Conservation (phyloP, 306 rosid species). For the Pterocarpus macrocarpus region DNA sequence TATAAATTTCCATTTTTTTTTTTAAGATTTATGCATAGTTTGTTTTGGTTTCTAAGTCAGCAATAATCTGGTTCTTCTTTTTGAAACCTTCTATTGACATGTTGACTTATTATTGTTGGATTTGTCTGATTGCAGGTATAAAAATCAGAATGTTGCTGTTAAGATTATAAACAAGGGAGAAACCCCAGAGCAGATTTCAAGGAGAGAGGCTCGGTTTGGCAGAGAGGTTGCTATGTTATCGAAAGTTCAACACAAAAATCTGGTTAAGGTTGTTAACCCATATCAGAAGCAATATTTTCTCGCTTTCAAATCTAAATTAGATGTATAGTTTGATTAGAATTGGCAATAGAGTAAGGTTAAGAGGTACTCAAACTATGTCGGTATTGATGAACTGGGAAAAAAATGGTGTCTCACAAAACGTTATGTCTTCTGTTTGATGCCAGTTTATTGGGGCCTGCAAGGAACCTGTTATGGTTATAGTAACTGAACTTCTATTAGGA, state of each 20-base stretch:
- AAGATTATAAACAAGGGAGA: slow-evolving; percentile 62
- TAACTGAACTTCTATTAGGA: slow-evolving; percentile 88
- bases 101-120: slow-evolving; percentile 32
- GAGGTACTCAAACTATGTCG: slow-evolving; percentile 18
- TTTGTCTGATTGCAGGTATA: slow-evolving; percentile 54
- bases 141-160: slow-evolving; percentile 60
- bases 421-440: slow-evolving; percentile 37
- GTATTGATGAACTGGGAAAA: slow-evolving; percentile 15
- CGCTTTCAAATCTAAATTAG: slow-evolving; percentile 18
- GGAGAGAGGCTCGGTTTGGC: slow-evolving; percentile 78
- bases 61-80: slow-evolving; percentile 21
- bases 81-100: too few relatives aligned
- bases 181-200: slow-evolving; percentile 59
- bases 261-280: slow-evolving; percentile 74
- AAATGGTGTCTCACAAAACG: slow-evolving; percentile 37
- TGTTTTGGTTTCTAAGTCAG: slow-evolving; percentile 12
- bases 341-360: slow-evolving; percentile 21
- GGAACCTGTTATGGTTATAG: slow-evolving; percentile 95
- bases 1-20: not conserved
- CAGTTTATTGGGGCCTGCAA: slow-evolving; percentile 99
- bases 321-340: slow-evolving; percentile 19
- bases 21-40: not conserved
- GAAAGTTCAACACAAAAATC: slow-evolving; percentile 91
- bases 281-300: not conserved
- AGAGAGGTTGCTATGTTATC: slow-evolving; percentile 92